phyloP scores from a whole-genome alignment of 768 basidiomycete species.

The Panaeolus papilionaceus region DNA sequence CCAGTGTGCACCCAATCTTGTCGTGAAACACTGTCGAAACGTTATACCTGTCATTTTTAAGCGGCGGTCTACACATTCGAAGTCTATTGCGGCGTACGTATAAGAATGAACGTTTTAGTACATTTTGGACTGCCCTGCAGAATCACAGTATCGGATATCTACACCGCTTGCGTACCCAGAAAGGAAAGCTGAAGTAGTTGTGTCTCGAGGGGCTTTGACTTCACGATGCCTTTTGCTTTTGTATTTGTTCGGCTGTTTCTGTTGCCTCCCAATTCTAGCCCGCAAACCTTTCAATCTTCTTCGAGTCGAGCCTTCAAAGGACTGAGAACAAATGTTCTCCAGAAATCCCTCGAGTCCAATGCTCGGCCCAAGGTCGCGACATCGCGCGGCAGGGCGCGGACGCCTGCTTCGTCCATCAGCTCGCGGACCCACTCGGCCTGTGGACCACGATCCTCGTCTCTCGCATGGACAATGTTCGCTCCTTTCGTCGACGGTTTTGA shows the following conservation, averaged over 20 bases:
- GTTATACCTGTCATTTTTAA: not conserved
- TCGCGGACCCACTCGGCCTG: conserved; percentile 62
- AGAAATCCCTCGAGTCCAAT: conserved; percentile 67
- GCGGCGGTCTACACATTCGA: not conserved
- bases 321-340: conserved; percentile 51
- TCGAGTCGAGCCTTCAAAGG: conserved; percentile 48
- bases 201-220: no score
- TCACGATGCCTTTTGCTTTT: no score
- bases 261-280: not conserved
- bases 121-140: not conserved
- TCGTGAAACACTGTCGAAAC: not conserved
- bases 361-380: conserved; percentile 55
- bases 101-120: not conserved
- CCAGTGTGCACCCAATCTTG: not conserved
- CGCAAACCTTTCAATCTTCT: not conserved
- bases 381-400: conserved; percentile 59
- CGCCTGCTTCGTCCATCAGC: conserved; percentile 56
- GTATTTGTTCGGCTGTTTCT: not conserved
- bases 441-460: conserved; percentile 37
- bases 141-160: not conserved
- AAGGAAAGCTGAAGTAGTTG: not conserved
- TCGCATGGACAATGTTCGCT: not conserved
- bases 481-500: conserved; percentile 15
- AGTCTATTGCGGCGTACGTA: not conserved
- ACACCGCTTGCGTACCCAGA: not conserved